A percentile compares a stretch with the other conserved stretches of the same genome.
Conservation (phyloP, 1,284 basidiomycete genomes). For the Ustilago trichophora region DNA sequence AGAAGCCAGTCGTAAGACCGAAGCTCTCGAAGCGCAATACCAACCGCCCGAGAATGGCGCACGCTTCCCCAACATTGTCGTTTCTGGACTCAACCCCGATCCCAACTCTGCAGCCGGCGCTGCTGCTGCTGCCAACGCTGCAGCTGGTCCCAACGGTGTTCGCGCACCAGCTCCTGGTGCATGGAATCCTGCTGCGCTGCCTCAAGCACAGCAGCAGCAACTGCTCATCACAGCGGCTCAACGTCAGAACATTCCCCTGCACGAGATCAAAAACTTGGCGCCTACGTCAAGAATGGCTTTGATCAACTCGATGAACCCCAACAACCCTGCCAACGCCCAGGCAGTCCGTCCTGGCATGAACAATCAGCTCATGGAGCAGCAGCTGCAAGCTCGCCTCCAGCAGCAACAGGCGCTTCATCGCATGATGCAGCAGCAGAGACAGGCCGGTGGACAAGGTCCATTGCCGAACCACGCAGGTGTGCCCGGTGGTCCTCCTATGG, state of each 20-base stretch:
- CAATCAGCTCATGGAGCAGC: conserved; percentile 48
- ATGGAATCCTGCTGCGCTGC: conserved; percentile 48
- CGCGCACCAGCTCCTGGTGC: conserved; percentile 20
- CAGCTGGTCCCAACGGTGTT: conserved; percentile 22
- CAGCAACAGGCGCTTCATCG: conserved; percentile 54
- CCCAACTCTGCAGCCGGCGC: conserved; percentile 7
- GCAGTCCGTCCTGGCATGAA: conserved; percentile 37
- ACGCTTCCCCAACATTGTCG: conserved; percentile 50
- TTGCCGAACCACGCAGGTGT: conserved; percentile 15
- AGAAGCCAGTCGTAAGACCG: conserved; percentile 44
- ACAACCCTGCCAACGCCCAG: conserved; percentile 44
- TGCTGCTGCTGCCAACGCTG: conserved; percentile 18
- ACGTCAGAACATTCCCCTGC: conserved; percentile 56
- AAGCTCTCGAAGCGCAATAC: conserved; percentile 42
- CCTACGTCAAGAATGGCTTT: conserved; percentile 54
- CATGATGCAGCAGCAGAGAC: conserved; percentile 54
- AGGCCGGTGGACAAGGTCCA: conserved; percentile 20
- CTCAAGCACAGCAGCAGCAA: conserved; percentile 60
- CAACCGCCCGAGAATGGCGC: conserved; percentile 34
- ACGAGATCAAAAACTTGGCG: conserved; percentile 62
- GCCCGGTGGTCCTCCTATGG: conserved; percentile 25
- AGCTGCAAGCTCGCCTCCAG: conserved; percentile 54
- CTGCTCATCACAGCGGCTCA: conserved; percentile 58
- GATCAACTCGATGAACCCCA: conserved; percentile 54
- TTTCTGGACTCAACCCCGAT: conserved; percentile 25